Evolutionary conservation across 495 filamentous ascomycete genomes (phyloP).

Genomic region (Penicillium herquei): DNA sequence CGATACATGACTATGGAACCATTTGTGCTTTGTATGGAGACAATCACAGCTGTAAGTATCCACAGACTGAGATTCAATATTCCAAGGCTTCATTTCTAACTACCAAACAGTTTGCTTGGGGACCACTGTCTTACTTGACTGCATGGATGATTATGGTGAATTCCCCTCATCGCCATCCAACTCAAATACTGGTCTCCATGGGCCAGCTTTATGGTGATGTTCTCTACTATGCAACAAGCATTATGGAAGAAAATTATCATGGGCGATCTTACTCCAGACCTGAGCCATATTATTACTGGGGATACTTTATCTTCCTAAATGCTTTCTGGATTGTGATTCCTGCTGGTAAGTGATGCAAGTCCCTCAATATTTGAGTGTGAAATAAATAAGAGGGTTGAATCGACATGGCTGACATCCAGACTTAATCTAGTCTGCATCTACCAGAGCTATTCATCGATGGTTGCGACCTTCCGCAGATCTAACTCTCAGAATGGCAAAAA

Average conservation of each 20-base stretch:
- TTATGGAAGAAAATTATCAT: constrained; percentile 1
- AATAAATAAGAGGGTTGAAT: not conserved
- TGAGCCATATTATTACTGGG: constrained; percentile 4
- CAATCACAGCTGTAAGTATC: constrained; percentile 4
- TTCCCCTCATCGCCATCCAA: constrained; percentile 5
- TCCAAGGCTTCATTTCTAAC: not conserved
- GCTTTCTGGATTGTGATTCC: constrained; percentile 7
- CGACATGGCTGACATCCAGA: not conserved
- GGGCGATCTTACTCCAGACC: constrained; percentile 6
- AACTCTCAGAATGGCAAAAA: not conserved
- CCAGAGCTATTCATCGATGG: not conserved
- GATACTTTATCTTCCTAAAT: constrained; percentile 14
- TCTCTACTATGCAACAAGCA: constrained; percentile 7
- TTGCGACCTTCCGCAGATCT: not conserved
- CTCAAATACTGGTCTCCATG: constrained; percentile 7
- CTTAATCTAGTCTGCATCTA: not conserved
- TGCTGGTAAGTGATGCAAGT: not conserved
- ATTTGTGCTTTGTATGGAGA: constrained; percentile 9
- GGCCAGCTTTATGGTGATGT: constrained; percentile 13
- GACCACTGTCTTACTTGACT: constrained; percentile 1
- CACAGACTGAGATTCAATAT: not conserved
- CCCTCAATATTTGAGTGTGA: not conserved
- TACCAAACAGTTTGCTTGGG: not conserved
- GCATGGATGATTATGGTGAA: constrained; percentile 1
- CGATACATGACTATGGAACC: constrained; percentile 2